Evolutionary conservation across 225 moss, liverwort and hornwort species (phyloP).

Genomic region (Sphagnum contortum): DNA sequence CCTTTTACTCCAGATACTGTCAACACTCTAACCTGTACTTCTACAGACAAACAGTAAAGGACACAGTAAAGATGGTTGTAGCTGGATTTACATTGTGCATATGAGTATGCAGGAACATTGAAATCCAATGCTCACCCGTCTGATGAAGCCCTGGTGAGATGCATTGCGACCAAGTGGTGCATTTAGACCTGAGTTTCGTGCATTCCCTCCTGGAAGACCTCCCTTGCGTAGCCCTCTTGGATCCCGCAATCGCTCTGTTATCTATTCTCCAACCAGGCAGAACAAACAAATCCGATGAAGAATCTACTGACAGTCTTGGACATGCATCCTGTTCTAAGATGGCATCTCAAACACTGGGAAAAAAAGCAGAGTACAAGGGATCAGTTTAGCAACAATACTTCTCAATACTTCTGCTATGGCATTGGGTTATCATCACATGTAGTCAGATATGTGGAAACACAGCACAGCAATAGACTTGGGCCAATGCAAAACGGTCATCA

Average conservation of each 20-base stretch:
- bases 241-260: slow-evolving; percentile 90
- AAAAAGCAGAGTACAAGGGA: neutral
- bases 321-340: too few relatives aligned
- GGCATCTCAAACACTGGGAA: too few relatives aligned
- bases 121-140: slow-evolving; percentile 47
- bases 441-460: neutral
- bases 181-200: slow-evolving; percentile 40
- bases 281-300: neutral
- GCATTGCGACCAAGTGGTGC: slow-evolving; percentile 48
- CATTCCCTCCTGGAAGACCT: slow-evolving; percentile 30
- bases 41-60: too few relatives aligned
- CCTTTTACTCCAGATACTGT: too few relatives aligned
- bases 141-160: slow-evolving; percentile 48
- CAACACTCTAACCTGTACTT: too few relatives aligned
- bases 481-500: too few relatives aligned
- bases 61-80: too few relatives aligned
- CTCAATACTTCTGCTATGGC: neutral
- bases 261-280: slow-evolving; percentile 36
- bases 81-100: too few relatives aligned
- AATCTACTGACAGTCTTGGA: neutral
- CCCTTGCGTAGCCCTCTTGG: slow-evolving; percentile 89
- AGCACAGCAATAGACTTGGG: neutral
- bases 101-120: too few relatives aligned
- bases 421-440: neutral
- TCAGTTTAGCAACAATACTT: neutral